phyloP scores from a whole-genome alignment of 768 basidiomycete genomes.

The Mrakia gelida region DNA sequence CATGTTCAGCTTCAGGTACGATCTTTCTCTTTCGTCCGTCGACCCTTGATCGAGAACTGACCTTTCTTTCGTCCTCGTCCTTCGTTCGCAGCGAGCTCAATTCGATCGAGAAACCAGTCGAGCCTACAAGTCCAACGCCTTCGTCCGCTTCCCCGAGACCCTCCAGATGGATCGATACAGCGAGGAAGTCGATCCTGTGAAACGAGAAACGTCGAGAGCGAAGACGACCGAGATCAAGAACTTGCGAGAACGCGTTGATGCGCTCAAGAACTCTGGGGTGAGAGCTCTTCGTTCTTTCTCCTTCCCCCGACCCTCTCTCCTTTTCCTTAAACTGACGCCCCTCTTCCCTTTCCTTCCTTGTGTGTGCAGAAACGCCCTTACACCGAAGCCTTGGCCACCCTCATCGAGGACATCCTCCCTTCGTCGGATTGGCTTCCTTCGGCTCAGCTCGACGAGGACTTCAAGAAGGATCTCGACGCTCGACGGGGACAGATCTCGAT shows the following conservation, averaged over 20 bases:
- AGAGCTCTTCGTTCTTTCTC: background rate
- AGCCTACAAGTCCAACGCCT: slow-evolving; percentile 92
- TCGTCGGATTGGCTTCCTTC: slow-evolving; percentile 11
- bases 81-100: slow-evolving; percentile 40
- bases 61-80: background rate
- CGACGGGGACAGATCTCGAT: slow-evolving; percentile 58
- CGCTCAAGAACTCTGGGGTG: slow-evolving; percentile 49
- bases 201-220: slow-evolving; percentile 64
- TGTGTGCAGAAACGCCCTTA: slow-evolving; percentile 62
- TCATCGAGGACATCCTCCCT: slow-evolving; percentile 56
- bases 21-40: background rate
- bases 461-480: slow-evolving; percentile 55
- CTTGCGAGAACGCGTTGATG: slow-evolving; percentile 63
- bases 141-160: slow-evolving; percentile 81
- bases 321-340: too few relatives aligned
- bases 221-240: slow-evolving; percentile 63
- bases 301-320: background rate
- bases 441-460: slow-evolving; percentile 51
- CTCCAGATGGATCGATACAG: slow-evolving; percentile 90
- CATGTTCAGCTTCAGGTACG: slow-evolving; percentile 91
- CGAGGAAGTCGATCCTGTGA: slow-evolving; percentile 64
- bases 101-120: slow-evolving; percentile 88
- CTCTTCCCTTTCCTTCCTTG: too few relatives aligned
- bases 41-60: background rate
- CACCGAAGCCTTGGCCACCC: slow-evolving; percentile 54